A percentile compares a stretch with the other conserved stretches of the same genome.
Evolutionary conservation across 2,329 filamentous ascomycete genomes (phyloP).

Genomic region (Fusarium floridanum): DNA sequence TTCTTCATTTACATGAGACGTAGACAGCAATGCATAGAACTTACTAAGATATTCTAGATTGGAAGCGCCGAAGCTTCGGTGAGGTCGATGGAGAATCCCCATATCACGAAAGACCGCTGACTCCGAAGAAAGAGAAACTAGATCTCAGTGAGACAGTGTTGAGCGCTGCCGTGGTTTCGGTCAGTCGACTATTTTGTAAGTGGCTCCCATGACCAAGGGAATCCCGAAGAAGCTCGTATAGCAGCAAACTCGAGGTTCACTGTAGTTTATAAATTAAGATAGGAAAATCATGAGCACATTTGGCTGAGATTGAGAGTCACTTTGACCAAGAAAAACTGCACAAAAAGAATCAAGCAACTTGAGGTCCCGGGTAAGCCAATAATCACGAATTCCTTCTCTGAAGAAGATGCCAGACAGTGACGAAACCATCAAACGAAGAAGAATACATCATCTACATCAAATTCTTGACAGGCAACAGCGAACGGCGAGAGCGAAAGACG

Average conservation of each 20-base stretch:
- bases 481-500: not conserved
- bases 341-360: not conserved
- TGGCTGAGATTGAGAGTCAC: not conserved
- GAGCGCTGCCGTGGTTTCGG: fast-evolving
- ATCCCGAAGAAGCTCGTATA: not conserved
- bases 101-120: not conserved
- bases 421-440: not conserved
- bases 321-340: not conserved
- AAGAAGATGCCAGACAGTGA: too few species aligned
- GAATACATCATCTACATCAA: not conserved
- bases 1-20: not conserved
- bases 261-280: not conserved
- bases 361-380: not conserved
- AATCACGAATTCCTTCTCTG: not conserved
- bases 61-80: not conserved
- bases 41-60: not conserved
- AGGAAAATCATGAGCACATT: not conserved
- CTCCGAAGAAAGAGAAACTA: not conserved
- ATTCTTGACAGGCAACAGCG: not conserved
- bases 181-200: not conserved
- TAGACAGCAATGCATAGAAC: not conserved
- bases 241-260: too few species aligned
- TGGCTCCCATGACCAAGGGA: not conserved
- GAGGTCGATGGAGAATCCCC: not conserved
- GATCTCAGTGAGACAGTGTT: not conserved